Base-by-base conservation (phyloP, 2,329 filamentous ascomycete genomes). In the Neoascochyta sp. region DNA sequence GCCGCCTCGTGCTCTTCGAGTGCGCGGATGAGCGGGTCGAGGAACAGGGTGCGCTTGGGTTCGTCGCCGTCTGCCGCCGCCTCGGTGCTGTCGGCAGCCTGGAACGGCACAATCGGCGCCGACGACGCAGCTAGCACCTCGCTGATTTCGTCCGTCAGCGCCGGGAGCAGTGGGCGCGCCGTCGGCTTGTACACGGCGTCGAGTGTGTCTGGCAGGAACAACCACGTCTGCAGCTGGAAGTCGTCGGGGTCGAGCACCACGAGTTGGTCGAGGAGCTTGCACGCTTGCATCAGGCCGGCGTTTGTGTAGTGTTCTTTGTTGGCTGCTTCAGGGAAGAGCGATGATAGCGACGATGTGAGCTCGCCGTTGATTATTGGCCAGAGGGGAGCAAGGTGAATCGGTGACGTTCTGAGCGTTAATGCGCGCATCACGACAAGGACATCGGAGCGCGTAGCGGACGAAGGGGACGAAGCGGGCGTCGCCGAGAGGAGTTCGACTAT, bases 141-240 rank as follows among this genome's bases (percentile, higher is more conserved):
- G 0, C 86, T 83, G 7, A 95, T 71, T 51, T 92, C 85, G 49
- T 96, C 92, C 1, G 85, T 83, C 4, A 96, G 74, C 3, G 86
- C 86, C 3, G 47, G 84, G 69, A 2, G 86, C 75, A 38, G 80
- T 74, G 65, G 81, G 82, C 29, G 71, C 68, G 24, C 32, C 9
- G 78, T 66, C 0, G 86, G 81, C 9, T 85, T 80, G 63, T 98
- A 94, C 18, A 98, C 85, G 1, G 92, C 89, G 52, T 98, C 92
- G 43, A 95, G 89, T 9, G 90, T 96, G 63, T 98, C 92, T 2
- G 88, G 94, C 32, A 98, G 81, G 62, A 95, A 98, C 4, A 96
- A 77, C 92, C 92, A 98, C 68, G 95, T 87, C 52, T 94, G 83
- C n/a, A 96, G 76, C 62, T 96, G 92, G 65, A 96, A 98, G 60